Evolutionary conservation across 108 stramenopile genomes (phyloP).

Genomic region (Discostella pseudostelligera): DNA sequence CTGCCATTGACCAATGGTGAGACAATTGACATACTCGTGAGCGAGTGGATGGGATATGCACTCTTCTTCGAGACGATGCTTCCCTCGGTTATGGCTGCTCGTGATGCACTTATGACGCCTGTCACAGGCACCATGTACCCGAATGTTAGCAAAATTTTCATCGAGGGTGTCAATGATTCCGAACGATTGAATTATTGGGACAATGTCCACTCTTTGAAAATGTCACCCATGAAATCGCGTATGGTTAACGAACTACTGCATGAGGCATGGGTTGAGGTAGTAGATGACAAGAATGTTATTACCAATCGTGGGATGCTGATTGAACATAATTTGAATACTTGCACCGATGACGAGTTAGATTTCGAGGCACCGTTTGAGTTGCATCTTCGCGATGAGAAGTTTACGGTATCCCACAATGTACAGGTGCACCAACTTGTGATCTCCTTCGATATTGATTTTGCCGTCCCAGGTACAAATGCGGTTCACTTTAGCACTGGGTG

Average conservation of each 20-base stretch:
- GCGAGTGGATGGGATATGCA: constrained; percentile 94
- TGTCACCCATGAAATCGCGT: constrained; percentile 73
- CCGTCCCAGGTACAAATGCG: constrained; percentile 49
- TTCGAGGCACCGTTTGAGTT: constrained; percentile 53
- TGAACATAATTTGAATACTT: constrained; percentile 63
- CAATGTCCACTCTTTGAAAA: constrained; percentile 81
- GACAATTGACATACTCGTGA: constrained; percentile 83
- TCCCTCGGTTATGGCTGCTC: constrained; percentile 75
- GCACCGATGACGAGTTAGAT: constrained; percentile 65
- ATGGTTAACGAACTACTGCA: constrained; percentile 60
- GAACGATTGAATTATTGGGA: constrained; percentile 61
- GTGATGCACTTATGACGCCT: constrained; percentile 58
- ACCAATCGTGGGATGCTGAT: constrained; percentile 55
- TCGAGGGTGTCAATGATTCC: constrained; percentile 48
- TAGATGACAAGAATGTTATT: constrained; percentile 55
- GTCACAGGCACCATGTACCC: constrained; percentile 53
- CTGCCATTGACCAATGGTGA: constrained; percentile 44
- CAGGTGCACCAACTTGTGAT: constrained; percentile 69
- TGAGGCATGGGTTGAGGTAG: constrained; percentile 71
- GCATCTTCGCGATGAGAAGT: constrained; percentile 6
- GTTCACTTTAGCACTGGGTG: constrained; percentile 79
- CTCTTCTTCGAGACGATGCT: constrained; percentile 91
- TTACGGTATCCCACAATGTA: constrained; percentile 1
- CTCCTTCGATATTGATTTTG: constrained; percentile 83
- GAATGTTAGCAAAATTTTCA: constrained; percentile 43